A percentile compares a stretch with the other conserved stretches of the same genome.
These are phyloP conservation scores for Candida berthetii DNA, from an alignment of 805 yeast genomes.

Conservation along the genomic window DNA sequence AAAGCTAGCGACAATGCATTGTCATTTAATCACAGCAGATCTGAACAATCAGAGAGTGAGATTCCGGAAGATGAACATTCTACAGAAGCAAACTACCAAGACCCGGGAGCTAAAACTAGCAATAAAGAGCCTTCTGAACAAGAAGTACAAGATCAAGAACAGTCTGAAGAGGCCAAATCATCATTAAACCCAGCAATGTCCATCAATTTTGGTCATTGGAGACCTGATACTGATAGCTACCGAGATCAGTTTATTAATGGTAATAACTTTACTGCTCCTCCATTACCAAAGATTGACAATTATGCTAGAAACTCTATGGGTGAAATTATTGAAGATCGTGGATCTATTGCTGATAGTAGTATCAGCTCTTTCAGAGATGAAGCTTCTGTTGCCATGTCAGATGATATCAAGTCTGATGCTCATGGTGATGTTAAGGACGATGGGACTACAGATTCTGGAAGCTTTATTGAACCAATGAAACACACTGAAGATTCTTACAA, in stretches of 20 bases:
- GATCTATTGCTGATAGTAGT: slow-evolving; percentile 4
- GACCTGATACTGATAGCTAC: slow-evolving; percentile 46
- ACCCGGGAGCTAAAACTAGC: neutral
- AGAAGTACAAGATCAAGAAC: neutral
- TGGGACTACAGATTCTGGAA: neutral
- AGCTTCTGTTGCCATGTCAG: too few species aligned
- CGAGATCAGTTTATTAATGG: slow-evolving; percentile 43
- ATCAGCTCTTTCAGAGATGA: too few species aligned
- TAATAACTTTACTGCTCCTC: slow-evolving; percentile 27
- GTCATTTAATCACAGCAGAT: slow-evolving; percentile 9
- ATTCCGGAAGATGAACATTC: neutral
- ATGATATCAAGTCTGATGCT: neutral
- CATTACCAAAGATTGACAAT: slow-evolving; percentile 22
- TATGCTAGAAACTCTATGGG: slow-evolving; percentile 21
- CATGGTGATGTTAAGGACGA: neutral
- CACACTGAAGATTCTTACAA: slow-evolving; percentile 9
- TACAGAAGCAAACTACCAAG: neutral
- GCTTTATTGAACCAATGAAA: neutral
- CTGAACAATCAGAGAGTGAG: slow-evolving; percentile 6
- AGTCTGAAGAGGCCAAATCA: neutral
- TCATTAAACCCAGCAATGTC: slow-evolving; percentile 20
- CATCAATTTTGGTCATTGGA: slow-evolving; percentile 49
- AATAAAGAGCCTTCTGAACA: neutral
- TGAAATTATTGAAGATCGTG: slow-evolving; percentile 18
- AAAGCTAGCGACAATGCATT: slow-evolving; percentile 17